Evolutionary conservation across 129 eudicot genomes (phyloP), one percentile per base, ranked within the genome.

Genomic region (Heracleum sosnowskyi): DNA sequence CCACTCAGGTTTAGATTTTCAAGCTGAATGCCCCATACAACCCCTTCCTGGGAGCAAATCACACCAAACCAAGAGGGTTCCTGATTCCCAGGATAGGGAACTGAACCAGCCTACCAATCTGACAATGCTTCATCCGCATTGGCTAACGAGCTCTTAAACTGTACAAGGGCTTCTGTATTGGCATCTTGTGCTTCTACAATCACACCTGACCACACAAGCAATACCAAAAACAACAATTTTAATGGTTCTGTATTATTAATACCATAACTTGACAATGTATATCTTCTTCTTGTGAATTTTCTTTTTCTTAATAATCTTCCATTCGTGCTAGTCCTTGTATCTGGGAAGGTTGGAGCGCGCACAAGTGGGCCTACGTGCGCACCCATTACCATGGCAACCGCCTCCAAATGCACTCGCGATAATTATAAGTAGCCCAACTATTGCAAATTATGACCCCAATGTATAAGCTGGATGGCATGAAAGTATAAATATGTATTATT

Each of bases 1-100:
- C 93, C 93, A 0, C 62, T 24, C 11, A 89, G 88, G 63, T 53
- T 75, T 83, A 87, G 75, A 33, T 85, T 81, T 45, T 89, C 91
- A 8, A 89, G 91, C 73, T 83, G 86, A 31, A 89, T 36, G 0
- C 91, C 93, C 87, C 87, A 87, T 41, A 89, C 88, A 22, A 76
- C 63, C 24, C 89, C 91, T 5, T 87, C 91, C 4, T 83, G 40
- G 41, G 17, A 41, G 77, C 93, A 89, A 2, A 81, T 49, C 51
- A 89, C 88, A 5, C 93, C 93, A 1, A 40, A 15, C 93, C 93
- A 89, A n/a, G 68, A 60, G 33, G 68, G 68, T 13, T 77, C 78
- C 2, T 63, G 76, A 22, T 42, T 24, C 2, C 29, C 71, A 15
- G 84, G 31, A 49, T 86, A 87, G 2, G 91, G 93, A 36, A 6